Evolutionary conservation across 2,329 filamentous ascomycete species (phyloP), one percentile per base, ranked within the genome.

Genomic region (Cladobotryum mycophilum): DNA sequence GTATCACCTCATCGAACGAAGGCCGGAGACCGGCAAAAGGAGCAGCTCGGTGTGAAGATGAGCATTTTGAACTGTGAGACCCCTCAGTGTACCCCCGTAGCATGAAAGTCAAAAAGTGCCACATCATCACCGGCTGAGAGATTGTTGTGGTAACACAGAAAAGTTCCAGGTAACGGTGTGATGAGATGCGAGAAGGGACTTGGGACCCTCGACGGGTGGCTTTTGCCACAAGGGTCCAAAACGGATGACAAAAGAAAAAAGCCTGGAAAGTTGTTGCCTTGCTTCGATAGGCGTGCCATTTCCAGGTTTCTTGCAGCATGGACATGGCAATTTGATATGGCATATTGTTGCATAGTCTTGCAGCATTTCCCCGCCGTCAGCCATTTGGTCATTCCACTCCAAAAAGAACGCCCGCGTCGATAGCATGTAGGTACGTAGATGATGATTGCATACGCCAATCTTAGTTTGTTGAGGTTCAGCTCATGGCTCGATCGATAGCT

Each of bases 191-290:
- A 33, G 38, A 43, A 42, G 51, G 47, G 38, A 42, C 42, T 20
- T 30, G 38, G 45, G 20, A 41, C 30, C 41, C 37, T 17, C 41
- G 36, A 36, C 35, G 45, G 47, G 47, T 46, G 30, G 47, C 47
- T 17, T 50, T 25, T 30, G 46, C 46, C 50, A 49, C 46, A 52
- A 52, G 50, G 50, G 50, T 51, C 44, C 44, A 50, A 8, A 42
- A 22, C 36, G 14, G 36, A 45, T n/a, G 33, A 38, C 40, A 42
- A 13, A 7, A 37, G 18, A 36, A 34, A 36, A 34, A 17, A 17
- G 14, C 17, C 9, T 15, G 18, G 17, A 18, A 25, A 13, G 18
- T 35, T 30, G 6, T 30, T 30, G 6, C 9, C 25, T 30, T 30
- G 9, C 25, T 30, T 30, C 9, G 25, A 30, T 30, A 30, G 4